A percentile compares a stretch with the other conserved stretches of the same genome.
Conservation (phyloP, 2,329 filamentous ascomycete species). For the Botrytis porri region DNA sequence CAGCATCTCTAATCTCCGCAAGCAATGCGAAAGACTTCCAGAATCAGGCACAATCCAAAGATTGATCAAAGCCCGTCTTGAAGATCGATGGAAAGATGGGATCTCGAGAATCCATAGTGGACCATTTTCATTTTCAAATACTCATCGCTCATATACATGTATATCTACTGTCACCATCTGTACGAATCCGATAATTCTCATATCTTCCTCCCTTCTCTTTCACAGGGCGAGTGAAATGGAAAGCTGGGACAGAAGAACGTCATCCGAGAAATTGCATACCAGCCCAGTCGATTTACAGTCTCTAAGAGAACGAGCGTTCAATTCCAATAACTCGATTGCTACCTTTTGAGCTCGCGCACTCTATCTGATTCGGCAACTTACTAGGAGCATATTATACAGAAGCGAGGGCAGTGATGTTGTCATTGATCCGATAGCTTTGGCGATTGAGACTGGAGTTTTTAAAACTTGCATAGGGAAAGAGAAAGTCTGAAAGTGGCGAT, state of each 20-base stretch:
- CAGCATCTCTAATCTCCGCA: not conserved
- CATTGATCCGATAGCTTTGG: not conserved
- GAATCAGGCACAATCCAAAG: not conserved
- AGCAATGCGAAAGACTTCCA: not conserved
- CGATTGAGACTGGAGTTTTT: rapidly evolving
- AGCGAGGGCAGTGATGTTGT: no score
- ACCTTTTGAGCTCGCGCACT: rapidly evolving
- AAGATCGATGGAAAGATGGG: not conserved
- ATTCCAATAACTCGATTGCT: no score
- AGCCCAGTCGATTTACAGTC: not conserved
- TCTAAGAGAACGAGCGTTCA: not conserved
- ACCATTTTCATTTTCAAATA: not conserved
- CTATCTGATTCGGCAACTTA: rapidly evolving
- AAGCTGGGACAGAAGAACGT: no score
- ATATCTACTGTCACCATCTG: not conserved
- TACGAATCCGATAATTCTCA: no score
- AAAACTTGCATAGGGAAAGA: no score
- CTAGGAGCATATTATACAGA: not conserved
- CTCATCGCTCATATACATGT: no score
- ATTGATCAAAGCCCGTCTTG: no score
- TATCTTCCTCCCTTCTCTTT: not conserved
- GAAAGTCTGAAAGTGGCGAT: not conserved
- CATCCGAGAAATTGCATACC: not conserved
- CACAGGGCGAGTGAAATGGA: no score
- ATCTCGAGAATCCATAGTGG: not conserved